These are phyloP conservation scores for Candida pini DNA, from an alignment of 805 yeast genomes.

Conservation along the genomic window DNA sequence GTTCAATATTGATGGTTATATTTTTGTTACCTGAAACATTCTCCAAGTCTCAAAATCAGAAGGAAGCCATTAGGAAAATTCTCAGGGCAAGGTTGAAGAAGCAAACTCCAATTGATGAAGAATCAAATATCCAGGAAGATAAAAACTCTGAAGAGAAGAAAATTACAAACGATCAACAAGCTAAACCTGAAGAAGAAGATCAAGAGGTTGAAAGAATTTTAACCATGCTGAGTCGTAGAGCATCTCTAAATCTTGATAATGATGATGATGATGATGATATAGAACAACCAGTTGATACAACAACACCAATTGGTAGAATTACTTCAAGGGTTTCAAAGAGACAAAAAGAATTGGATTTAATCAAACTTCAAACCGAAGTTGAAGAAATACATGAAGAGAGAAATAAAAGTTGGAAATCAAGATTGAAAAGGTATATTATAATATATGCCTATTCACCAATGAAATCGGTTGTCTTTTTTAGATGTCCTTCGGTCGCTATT, in stretches of 20 bases:
- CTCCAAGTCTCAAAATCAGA: slow-evolving; percentile 50
- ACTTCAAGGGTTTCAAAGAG: slow-evolving; percentile 15
- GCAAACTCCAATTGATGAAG: slow-evolving; percentile 10
- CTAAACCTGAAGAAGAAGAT: slow-evolving; percentile 18
- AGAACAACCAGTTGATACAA: slow-evolving; percentile 34
- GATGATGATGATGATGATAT: slow-evolving; percentile 18
- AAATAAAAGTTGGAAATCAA: slow-evolving; percentile 11
- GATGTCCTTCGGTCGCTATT: slow-evolving; percentile 69
- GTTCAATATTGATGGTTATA: slow-evolving; percentile 41
- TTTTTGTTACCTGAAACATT: slow-evolving; percentile 77
- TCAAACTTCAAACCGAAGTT: slow-evolving; percentile 18
- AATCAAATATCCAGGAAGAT: slow-evolving; percentile 10
- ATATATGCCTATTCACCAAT: slow-evolving; percentile 53
- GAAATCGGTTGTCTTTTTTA: slow-evolving; percentile 53
- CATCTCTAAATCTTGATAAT: slow-evolving; percentile 11
- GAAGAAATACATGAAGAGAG: slow-evolving; percentile 17
- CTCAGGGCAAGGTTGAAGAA: slow-evolving; percentile 32
- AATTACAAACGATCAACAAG: too few relatives aligned
- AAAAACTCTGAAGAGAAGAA: slow-evolving; percentile 6
- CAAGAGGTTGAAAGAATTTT: slow-evolving; percentile 29
- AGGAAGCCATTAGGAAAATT: slow-evolving; percentile 45
- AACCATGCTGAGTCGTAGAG: slow-evolving; percentile 28
- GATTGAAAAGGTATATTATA: slow-evolving; percentile 30
- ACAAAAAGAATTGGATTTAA: slow-evolving; percentile 13
- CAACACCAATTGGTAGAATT: slow-evolving; percentile 30